These are phyloP conservation scores for Aspergillus incahuasiensis DNA, from an alignment of 495 filamentous ascomycete species.

Conservation along the genomic window DNA sequence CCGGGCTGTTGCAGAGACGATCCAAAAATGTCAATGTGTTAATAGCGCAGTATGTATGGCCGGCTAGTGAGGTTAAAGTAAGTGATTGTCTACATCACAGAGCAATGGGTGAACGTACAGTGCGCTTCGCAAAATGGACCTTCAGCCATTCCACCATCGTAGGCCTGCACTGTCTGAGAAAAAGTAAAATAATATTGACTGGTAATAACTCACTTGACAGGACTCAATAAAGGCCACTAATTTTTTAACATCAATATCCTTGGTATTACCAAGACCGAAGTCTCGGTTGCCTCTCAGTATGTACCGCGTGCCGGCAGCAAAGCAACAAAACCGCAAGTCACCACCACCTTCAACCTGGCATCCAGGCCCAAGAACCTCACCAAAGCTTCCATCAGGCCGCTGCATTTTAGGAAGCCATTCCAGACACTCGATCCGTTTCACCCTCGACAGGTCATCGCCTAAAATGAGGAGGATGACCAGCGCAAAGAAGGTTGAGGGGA, in stretches of 20 bases:
- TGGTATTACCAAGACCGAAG: slow-evolving; percentile 48
- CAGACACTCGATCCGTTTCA: slow-evolving; percentile 64
- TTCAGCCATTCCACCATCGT: slow-evolving; percentile 86
- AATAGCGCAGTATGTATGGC: slow-evolving; percentile 83
- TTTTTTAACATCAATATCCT: slow-evolving; percentile 71
- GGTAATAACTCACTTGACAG: slow-evolving; percentile 51
- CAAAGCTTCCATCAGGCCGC: slow-evolving; percentile 84
- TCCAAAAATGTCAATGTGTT: slow-evolving; percentile 67
- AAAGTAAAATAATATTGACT: not conserved
- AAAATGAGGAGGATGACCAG: slow-evolving; percentile 68
- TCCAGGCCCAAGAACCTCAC: slow-evolving; percentile 62
- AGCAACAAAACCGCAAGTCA: slow-evolving; percentile 85
- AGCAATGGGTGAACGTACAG: slow-evolving; percentile 48
- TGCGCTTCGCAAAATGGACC: slow-evolving; percentile 81
- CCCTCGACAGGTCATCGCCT: slow-evolving; percentile 63
- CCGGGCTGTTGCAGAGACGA: slow-evolving; percentile 25
- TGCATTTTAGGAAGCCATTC: slow-evolving; percentile 74
- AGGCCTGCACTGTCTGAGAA: slow-evolving; percentile 54
- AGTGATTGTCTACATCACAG: slow-evolving; percentile 8
- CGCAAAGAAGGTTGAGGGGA: slow-evolving; percentile 86
- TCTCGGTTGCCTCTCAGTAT: slow-evolving; percentile 60
- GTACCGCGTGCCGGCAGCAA: slow-evolving; percentile 75
- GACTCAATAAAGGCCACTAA: slow-evolving; percentile 66
- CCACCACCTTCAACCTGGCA: slow-evolving; percentile 67
- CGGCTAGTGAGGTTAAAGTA: slow-evolving; percentile 50